Evolutionary conservation across 2,329 filamentous ascomycete genomes (phyloP).

Genomic region (Ceratocystis cacaofunesta): DNA sequence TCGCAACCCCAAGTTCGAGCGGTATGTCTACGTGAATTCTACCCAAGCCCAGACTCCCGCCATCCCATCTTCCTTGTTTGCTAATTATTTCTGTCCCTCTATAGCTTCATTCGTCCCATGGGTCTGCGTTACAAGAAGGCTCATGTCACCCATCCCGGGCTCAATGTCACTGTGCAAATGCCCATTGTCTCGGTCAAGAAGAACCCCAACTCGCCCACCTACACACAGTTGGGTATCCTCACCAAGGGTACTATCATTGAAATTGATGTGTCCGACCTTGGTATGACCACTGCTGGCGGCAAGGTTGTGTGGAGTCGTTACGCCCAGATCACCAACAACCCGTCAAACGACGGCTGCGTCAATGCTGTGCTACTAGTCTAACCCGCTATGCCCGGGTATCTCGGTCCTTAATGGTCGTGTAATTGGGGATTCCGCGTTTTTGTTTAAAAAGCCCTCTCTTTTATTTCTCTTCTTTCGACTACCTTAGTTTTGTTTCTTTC

Average conservation of each 20-base stretch:
- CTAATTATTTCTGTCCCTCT: constrained; percentile 37
- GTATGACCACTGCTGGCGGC: constrained; percentile 75
- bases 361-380: constrained; percentile 28
- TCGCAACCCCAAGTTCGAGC: constrained; percentile 65
- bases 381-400: constrained; percentile 4
- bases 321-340: constrained; percentile 51
- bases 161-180: constrained; percentile 77
- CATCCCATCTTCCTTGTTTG: not conserved
- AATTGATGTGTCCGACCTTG: constrained; percentile 85
- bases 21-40: constrained; percentile 17
- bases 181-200: constrained; percentile 56
- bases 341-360: constrained; percentile 33
- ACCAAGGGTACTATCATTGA: constrained; percentile 71
- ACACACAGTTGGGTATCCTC: constrained; percentile 82
- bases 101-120: constrained; percentile 38
- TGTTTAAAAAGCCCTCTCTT: not conserved
- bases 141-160: constrained; percentile 54
- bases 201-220: constrained; percentile 69
- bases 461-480: constrained; percentile 2
- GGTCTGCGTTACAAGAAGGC: constrained; percentile 37
- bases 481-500: constrained; percentile 8
- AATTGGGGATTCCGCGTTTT: not conserved
- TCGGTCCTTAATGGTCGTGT: not conserved
- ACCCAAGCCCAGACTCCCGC: not conserved
- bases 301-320: constrained; percentile 89